phyloP scores from a whole-genome alignment of 1,284 basidiomycete species.

The Apiotrichum akiyoshidainum region DNA sequence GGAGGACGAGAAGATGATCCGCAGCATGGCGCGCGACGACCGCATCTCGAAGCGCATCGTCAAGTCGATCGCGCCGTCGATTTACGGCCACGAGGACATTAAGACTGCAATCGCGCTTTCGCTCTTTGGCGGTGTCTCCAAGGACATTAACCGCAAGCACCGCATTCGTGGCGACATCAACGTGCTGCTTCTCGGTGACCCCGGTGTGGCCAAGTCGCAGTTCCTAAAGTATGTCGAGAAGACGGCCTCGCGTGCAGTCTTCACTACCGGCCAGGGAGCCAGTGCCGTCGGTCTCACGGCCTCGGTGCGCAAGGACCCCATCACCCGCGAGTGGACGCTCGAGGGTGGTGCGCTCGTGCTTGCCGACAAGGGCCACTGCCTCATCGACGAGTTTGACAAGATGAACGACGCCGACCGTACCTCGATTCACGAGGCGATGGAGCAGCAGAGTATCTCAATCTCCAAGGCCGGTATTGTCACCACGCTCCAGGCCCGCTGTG shows the following conservation, averaged over 20 bases:
- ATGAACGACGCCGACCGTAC: conserved; percentile 98
- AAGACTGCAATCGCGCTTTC: conserved; percentile 95
- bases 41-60: conserved; percentile 94
- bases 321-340: conserved; percentile 97
- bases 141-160: conserved; percentile 95
- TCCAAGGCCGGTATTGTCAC: conserved; percentile 99
- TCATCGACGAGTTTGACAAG: conserved; percentile 99
- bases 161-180: conserved; percentile 97
- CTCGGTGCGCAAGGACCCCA: conserved; percentile 93
- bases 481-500: conserved; percentile 91
- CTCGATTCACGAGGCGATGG: conserved; percentile 99
- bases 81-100: conserved; percentile 98
- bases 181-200: conserved; percentile 90
- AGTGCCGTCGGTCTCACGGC: conserved; percentile 97
- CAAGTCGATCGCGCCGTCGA: conserved; percentile 97
- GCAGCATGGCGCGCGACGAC: conserved; percentile 79
- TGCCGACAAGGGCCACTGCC: conserved; percentile 96
- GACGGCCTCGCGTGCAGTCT: conserved; percentile 95
- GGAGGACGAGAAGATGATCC: conserved; percentile 91
- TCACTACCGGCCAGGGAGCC: conserved; percentile 96
- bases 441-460: conserved; percentile 99
- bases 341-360: conserved; percentile 96
- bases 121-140: conserved; percentile 87
- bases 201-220: conserved; percentile 98
- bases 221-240: conserved; percentile 99